Conservation (phyloP, 352 stramenopile species). For the Pythium chondricola region DNA sequence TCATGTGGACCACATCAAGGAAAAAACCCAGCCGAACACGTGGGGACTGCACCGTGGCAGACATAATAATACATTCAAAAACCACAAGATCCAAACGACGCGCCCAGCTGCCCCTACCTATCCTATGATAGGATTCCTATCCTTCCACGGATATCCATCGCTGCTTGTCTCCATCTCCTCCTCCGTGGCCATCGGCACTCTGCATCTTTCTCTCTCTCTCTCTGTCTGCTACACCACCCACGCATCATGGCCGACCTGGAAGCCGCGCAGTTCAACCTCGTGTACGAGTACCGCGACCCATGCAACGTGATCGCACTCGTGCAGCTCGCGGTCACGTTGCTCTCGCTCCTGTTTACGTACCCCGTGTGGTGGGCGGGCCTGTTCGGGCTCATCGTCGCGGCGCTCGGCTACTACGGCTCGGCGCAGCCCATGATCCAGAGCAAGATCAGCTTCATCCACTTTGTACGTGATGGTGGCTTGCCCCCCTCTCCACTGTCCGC, state of each 20-base stretch:
- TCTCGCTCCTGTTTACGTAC: conserved; percentile 80
- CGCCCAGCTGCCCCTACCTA: not conserved
- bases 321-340: conserved; percentile 55
- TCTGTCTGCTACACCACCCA: not conserved
- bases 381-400: conserved; percentile 70
- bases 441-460: conserved; percentile 87
- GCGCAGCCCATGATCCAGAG: conserved; percentile 79
- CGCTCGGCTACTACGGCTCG: conserved; percentile 79
- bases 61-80: conserved; percentile 14
- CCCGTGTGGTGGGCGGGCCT: conserved; percentile 75
- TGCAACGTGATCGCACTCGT: conserved; percentile 79
- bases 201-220: not conserved
- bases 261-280: conserved; percentile 59
- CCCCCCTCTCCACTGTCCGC: not conserved
- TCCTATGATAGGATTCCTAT: too few species aligned
- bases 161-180: not conserved
- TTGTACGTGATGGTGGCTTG: conserved; percentile 35
- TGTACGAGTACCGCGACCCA: conserved; percentile 81
- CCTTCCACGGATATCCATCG: conserved; percentile 7
- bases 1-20: not conserved
- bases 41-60: conserved; percentile 4
- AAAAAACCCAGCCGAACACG: too few species aligned
- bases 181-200: not conserved
- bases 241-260: conserved; percentile 64
- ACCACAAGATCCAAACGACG: conserved; percentile 5